Evolutionary conservation across 768 basidiomycete genomes (phyloP).

Genomic region (Macrolepiota fuliginosa): DNA sequence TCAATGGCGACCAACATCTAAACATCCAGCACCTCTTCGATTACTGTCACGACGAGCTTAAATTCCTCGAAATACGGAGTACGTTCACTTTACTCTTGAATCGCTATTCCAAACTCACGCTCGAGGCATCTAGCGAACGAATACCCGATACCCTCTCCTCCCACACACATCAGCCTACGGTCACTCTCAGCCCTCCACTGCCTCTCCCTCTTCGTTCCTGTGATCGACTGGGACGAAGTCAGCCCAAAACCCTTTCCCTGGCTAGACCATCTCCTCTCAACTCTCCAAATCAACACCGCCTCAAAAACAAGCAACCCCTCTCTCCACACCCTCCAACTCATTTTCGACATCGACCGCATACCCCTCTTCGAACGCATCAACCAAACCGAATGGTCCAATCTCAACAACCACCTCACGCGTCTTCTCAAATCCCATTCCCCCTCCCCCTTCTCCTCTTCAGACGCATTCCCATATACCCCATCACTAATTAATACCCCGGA

Average conservation of each 20-base stretch:
- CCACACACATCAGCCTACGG: neutral
- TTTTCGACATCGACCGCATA: conserved; percentile 3
- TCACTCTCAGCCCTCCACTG: conserved; percentile 3
- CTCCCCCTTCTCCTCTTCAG: neutral
- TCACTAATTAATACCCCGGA: neutral
- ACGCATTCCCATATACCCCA: neutral
- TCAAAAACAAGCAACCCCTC: neutral
- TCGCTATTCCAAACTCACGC: neutral
- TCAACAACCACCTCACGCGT: conserved; percentile 4
- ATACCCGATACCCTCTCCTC: conserved; percentile 9
- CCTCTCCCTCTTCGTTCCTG: conserved; percentile 7
- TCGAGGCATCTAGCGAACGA: neutral
- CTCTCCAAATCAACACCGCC: neutral
- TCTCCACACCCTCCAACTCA: conserved; percentile 9
- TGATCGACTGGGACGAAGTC: conserved; percentile 11
- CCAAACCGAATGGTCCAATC: conserved; percentile 7
- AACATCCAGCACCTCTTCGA: conserved; percentile 7
- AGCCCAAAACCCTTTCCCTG: conserved; percentile 8
- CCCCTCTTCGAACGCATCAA: conserved; percentile 2
- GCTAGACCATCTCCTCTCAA: conserved; percentile 9
- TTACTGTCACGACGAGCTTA: conserved; percentile 2
- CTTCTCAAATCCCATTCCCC: neutral
- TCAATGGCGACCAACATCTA: conserved; percentile 6
- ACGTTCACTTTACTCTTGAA: neutral
- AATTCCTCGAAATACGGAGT: conserved; percentile 10